Percentiles rank a stretch among this genome's conserved stretches.
Evolutionary conservation across 2,329 filamentous ascomycete species (phyloP).

Genomic region (Fusarium brachygibbosum): DNA sequence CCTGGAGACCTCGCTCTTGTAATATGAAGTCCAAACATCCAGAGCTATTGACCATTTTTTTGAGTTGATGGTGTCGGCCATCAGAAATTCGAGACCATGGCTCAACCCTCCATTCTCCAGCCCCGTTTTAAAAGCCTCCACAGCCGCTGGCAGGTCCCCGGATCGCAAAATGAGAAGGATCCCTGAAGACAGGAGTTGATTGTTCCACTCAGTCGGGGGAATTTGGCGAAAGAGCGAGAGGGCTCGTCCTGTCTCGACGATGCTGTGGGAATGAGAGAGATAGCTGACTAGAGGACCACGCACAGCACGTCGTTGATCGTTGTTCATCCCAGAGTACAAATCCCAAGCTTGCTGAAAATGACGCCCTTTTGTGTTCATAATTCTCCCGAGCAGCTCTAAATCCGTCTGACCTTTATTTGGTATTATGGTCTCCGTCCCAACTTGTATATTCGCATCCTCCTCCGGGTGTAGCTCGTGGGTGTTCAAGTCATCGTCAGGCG

Average conservation of each 20-base stretch:
- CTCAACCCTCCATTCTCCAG: slow-evolving; percentile 53
- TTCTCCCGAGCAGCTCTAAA: slow-evolving; percentile 18
- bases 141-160: slow-evolving; percentile 56
- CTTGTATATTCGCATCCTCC: neutral
- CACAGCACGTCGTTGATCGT: slow-evolving; percentile 48
- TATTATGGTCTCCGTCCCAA: neutral
- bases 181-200: slow-evolving; percentile 56
- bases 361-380: slow-evolving; percentile 48
- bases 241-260: slow-evolving; percentile 62
- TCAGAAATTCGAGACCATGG: slow-evolving; percentile 60
- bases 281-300: slow-evolving; percentile 56
- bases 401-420: neutral
- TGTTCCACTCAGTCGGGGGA: slow-evolving; percentile 56
- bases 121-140: slow-evolving; percentile 57
- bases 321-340: slow-evolving; percentile 57
- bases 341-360: slow-evolving; percentile 60
- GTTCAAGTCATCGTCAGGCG: neutral
- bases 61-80: slow-evolving; percentile 57
- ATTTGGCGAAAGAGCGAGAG: slow-evolving; percentile 60
- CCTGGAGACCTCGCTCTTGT: slow-evolving; percentile 33
- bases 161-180: slow-evolving; percentile 59
- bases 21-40: slow-evolving; percentile 57
- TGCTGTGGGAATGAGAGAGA: slow-evolving; percentile 59
- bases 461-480: neutral
- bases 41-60: slow-evolving; percentile 55